Evolutionary conservation across 2,329 filamentous ascomycete species (phyloP).

Genomic region (Acrocalymma vagum): DNA sequence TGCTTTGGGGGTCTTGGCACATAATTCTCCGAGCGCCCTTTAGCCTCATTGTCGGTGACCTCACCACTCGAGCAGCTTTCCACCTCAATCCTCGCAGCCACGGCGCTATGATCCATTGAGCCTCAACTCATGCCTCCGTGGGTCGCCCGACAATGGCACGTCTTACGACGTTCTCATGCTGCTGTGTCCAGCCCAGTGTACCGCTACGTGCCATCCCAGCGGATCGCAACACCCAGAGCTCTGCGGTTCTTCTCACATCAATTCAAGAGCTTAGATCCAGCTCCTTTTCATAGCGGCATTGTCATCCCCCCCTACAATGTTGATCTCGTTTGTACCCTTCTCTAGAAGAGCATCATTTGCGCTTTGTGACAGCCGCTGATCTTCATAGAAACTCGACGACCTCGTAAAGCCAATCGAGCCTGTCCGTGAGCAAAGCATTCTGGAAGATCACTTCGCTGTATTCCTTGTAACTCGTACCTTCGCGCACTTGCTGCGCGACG

Average conservation of each 20-base stretch:
- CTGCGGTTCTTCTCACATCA: constrained; percentile 19
- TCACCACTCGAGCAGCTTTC: constrained; percentile 6
- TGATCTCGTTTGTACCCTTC: constrained; percentile 26
- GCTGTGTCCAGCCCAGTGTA: constrained; percentile 9
- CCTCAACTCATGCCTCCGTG: constrained; percentile 38
- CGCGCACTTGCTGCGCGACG: constrained; percentile 38
- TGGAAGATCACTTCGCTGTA: constrained; percentile 27
- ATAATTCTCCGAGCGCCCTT: constrained; percentile 8
- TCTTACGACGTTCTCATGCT: constrained; percentile 23
- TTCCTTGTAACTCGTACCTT: constrained; percentile 45
- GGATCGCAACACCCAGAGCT: constrained; percentile 1
- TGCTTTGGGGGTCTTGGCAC: too few relatives aligned
- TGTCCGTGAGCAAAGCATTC: constrained; percentile 5
- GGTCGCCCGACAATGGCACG: constrained; percentile 37
- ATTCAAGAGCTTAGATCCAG: too few relatives aligned
- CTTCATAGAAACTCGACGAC: constrained; percentile 24
- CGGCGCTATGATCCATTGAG: constrained; percentile 35
- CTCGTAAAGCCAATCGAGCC: constrained; percentile 33
- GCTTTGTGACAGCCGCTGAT: constrained; percentile 12
- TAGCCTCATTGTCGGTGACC: constrained; percentile 19
- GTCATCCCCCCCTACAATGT: constrained; percentile 36
- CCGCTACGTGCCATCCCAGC: constrained; percentile 3
- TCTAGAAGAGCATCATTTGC: too few relatives aligned
- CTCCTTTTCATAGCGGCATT: constrained; percentile 28
- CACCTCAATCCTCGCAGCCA: neutral